Percentiles rank a stretch among this genome's conserved stretches.
phyloP scores from a whole-genome alignment of 2,329 filamentous ascomycete genomes.

The Fusarium drepaniforme region DNA sequence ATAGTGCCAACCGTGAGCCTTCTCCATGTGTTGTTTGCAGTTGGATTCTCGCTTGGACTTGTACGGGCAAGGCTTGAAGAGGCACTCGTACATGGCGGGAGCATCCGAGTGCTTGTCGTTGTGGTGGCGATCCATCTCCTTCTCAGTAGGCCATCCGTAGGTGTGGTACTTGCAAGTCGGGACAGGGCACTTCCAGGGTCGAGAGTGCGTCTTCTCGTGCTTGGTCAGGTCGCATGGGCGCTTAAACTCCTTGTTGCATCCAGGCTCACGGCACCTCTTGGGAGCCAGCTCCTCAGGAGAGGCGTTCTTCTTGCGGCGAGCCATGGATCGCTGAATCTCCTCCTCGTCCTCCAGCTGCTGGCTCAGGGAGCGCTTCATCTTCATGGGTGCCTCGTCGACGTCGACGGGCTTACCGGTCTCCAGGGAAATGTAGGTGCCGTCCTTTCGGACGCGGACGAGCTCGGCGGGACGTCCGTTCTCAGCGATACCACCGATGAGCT shows the following conservation, averaged over 20 bases:
- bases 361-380: constrained; percentile 75
- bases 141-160: constrained; percentile 95
- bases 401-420: constrained; percentile 76
- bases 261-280: constrained; percentile 79
- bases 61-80: constrained; percentile 87
- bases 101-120: constrained; percentile 93
- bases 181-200: constrained; percentile 93
- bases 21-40: constrained; percentile 99
- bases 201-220: constrained; percentile 97
- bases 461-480: constrained; percentile 87
- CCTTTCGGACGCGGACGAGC: constrained; percentile 84
- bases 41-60: constrained; percentile 96
- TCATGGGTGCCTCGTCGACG: constrained; percentile 61
- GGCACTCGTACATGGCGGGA: constrained; percentile 86
- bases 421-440: constrained; percentile 84
- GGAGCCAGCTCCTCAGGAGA: constrained; percentile 85
- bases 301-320: constrained; percentile 93
- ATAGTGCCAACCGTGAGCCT: constrained; percentile 92
- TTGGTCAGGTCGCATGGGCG: constrained; percentile 97
- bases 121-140: constrained; percentile 94
- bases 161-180: constrained; percentile 89
- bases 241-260: constrained; percentile 93
- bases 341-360: constrained; percentile 83
- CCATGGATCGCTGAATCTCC: constrained; percentile 91
- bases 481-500: constrained; percentile 83